Conservation (phyloP, 495 filamentous ascomycete species). For the Aspergillus nanangensis region DNA sequence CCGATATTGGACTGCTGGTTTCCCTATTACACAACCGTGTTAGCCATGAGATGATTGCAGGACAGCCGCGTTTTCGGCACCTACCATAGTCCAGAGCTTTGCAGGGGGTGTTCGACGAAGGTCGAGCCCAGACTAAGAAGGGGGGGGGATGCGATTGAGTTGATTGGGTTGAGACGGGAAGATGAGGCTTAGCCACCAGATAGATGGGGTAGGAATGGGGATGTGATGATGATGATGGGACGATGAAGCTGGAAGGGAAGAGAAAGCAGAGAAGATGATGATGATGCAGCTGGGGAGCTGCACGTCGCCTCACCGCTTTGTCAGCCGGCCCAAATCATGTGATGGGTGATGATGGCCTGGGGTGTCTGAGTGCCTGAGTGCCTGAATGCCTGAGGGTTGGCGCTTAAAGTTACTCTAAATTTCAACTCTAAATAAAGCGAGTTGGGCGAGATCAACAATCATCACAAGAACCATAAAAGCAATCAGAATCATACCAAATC, state of each 20-base stretch:
- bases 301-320: slow-evolving; percentile 12
- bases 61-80: slow-evolving; percentile 10
- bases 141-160: background rate
- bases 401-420: too few species aligned
- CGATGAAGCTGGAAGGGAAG: too few species aligned
- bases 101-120: background rate
- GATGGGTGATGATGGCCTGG: background rate
- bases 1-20: slow-evolving; percentile 88
- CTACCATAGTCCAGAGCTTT: slow-evolving; percentile 29
- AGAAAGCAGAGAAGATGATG: slow-evolving; percentile 11
- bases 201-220: too few species aligned
- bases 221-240: too few species aligned
- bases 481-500: too few species aligned
- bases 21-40: slow-evolving; percentile 30
- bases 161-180: too few species aligned
- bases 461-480: too few species aligned
- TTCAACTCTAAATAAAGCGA: too few species aligned
- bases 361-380: background rate
- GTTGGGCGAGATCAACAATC: too few species aligned
- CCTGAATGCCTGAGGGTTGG: slow-evolving; percentile 1
- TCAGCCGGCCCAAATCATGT: slow-evolving; percentile 2
- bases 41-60: slow-evolving; percentile 17
- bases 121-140: too few species aligned
- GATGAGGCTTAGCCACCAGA: too few species aligned
- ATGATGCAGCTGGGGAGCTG: slow-evolving; percentile 14